A percentile compares a stretch with the other conserved stretches of the same genome.
These are phyloP conservation scores for Penicillium brevicompactum DNA, from an alignment of 2,329 filamentous ascomycete genomes.

Conservation along the genomic window DNA sequence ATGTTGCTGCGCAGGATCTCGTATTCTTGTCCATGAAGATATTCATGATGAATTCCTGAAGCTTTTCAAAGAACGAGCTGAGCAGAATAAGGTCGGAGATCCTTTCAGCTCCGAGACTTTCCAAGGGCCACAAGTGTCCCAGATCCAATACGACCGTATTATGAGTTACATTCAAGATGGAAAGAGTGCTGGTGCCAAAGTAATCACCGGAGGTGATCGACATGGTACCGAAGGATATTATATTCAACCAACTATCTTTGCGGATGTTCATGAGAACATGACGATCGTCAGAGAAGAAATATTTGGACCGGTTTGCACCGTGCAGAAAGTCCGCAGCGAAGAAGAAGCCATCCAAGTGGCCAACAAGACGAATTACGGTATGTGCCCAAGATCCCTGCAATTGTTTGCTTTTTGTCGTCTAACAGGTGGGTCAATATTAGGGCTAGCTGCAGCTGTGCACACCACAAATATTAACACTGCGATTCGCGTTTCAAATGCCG, in stretches of 20 bases:
- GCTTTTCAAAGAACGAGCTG: constrained; percentile 73
- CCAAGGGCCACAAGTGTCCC: constrained; percentile 82
- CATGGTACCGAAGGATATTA: constrained; percentile 80
- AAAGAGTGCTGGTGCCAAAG: constrained; percentile 63
- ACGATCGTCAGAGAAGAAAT: constrained; percentile 77
- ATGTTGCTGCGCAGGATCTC: constrained; percentile 60
- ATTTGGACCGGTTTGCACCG: constrained; percentile 76
- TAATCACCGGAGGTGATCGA: constrained; percentile 68
- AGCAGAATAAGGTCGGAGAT: constrained; percentile 75
- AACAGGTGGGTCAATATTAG: constrained; percentile 58
- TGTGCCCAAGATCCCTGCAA: constrained; percentile 42
- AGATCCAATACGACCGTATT: constrained; percentile 83
- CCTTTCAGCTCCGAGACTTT: constrained; percentile 77
- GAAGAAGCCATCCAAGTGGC: constrained; percentile 68
- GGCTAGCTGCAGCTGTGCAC: constrained; percentile 72
- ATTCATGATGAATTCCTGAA: constrained; percentile 84
- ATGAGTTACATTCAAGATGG: constrained; percentile 73
- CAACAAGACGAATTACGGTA: constrained; percentile 73
- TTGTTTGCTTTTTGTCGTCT: constrained; percentile 21
- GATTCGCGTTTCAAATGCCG: constrained; percentile 69
- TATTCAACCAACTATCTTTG: constrained; percentile 84
- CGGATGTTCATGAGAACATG: constrained; percentile 69
- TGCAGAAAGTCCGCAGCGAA: constrained; percentile 73
- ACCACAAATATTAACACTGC: constrained; percentile 78
- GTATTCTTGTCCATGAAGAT: constrained; percentile 79